Evolutionary conservation across 169 alveolate genomes (phyloP), one percentile per base, ranked within the genome.

Genomic region (Theileria sp.): DNA sequence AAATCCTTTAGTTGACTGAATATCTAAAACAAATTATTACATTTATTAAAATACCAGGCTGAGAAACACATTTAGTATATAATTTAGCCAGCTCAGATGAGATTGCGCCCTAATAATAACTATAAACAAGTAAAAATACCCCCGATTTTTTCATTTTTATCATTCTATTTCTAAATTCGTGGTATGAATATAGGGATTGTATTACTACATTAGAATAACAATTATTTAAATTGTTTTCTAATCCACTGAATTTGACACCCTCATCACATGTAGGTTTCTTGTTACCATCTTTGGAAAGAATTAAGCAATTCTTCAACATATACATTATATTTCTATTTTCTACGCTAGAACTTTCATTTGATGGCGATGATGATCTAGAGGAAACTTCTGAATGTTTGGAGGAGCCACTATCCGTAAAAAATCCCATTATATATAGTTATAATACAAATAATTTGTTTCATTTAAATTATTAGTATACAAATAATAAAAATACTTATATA

Each of bases 151-250:
- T 28, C 51, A 77, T 15, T 30, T 32, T 9, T n/a, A 83, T 77
- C 73, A 50, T 51, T 26, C 82, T 13, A 15, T 68, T 66, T 44
- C 89, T 68, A 58, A 83, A 75, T 50, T 19, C 80, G 21, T 34
- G 58, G 0, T 26, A 34, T 0, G 87, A 61, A 65, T 44, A 83
- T 6, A 83, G 68, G 34, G 86, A 71, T 49, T 83, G 89, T 19
- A 83, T n/a, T 8, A 83, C 86, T 19, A 80, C 89, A 23, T 83
- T 83, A 66, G 82, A 83, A 34, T 83, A 83, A 73, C 89, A 77
- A 72, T 83, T 83, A 81, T 83, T 83, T 30, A 23, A 77, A 10
- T 25, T 44, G 65, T 83, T 83, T 21, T 75, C 86, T 30, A 83
- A 70, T 44, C 89, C 89, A 34, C 71, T 9, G n/a, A 66, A 77